A percentile compares a stretch with the other conserved stretches of the same genome.
Evolutionary conservation across 2,329 filamentous ascomycete genomes (phyloP).

Genomic region (Leptographium galeiforme): DNA sequence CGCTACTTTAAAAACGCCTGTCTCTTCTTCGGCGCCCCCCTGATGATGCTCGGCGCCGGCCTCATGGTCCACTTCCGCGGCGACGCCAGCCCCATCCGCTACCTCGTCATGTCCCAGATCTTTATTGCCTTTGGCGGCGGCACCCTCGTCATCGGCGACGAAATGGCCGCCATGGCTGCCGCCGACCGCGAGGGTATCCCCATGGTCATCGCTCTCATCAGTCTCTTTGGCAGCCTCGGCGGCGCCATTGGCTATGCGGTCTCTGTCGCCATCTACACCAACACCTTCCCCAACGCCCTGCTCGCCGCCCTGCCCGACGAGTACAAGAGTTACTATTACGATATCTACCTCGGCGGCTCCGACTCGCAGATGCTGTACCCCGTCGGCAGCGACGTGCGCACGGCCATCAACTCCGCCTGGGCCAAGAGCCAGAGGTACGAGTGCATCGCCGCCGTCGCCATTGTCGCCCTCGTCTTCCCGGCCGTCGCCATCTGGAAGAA

Average conservation of each 20-base stretch:
- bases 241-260: constrained; percentile 44
- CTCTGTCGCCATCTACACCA: constrained; percentile 47
- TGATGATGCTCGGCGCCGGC: constrained; percentile 30
- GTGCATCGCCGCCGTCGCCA: constrained; percentile 29
- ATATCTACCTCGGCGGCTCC: constrained; percentile 36
- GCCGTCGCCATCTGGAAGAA: constrained; percentile 4
- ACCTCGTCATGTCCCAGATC: constrained; percentile 44
- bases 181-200: constrained; percentile 42
- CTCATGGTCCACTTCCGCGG: constrained; percentile 45
- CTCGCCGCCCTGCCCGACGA: constrained; percentile 32
- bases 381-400: constrained; percentile 30
- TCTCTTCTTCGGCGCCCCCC: neutral
- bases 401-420: constrained; percentile 41
- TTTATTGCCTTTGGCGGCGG: constrained; percentile 38
- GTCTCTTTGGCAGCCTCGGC: constrained; percentile 44
- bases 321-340: constrained; percentile 20
- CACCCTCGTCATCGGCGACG: constrained; percentile 41
- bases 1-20: constrained; percentile 30
- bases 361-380: constrained; percentile 36
- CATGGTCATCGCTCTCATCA: constrained; percentile 40
- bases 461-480: constrained; percentile 9
- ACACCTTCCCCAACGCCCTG: constrained; percentile 37
- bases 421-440: constrained; percentile 33
- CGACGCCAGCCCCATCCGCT: constrained; percentile 30
- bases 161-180: constrained; percentile 46